Base-by-base conservation (phyloP, 352 stramenopile genomes). In the Phytophthora pini region DNA sequence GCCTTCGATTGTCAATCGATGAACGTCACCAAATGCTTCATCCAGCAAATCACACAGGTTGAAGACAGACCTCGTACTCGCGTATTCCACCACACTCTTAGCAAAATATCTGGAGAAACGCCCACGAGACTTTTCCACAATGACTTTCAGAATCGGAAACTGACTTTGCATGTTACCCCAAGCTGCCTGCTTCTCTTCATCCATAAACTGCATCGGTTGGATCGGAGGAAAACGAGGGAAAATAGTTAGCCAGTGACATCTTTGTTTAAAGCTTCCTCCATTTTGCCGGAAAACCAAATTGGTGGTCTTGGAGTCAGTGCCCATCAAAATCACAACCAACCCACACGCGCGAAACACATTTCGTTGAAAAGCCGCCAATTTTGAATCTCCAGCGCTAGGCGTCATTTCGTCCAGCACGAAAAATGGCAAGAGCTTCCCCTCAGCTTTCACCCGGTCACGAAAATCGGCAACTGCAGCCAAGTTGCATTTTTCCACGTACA, bases 251-350 rank as follows among this genome's bases (percentile, higher is more conserved):
- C n/a, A n/a, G n/a, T n/a, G n/a, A n/a, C n/a, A n/a, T n/a, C n/a
- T n/a, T n/a, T n/a, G n/a, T n/a, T n/a, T n/a, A n/a, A n/a, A n/a
- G n/a, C n/a, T n/a, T n/a, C n/a, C n/a, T n/a, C n/a, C n/a, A n/a
- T n/a, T n/a, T n/a, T n/a, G n/a, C n/a, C n/a, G n/a, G n/a, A n/a
- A n/a, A n/a, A n/a, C n/a, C n/a, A 17, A 17, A 17, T 17, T 17
- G 17, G 17, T 17, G 17, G 0, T 17, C 17, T 17, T 17, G 17
- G 17, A 17, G 6, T 68, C 51, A 2, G 52, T 58, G 0, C 38
- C 61, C 61, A 63, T 68, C 11, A 63, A 13, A n/a, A 68, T 26
- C 36, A 62, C 45, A 9, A 58, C 52, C 51, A 68, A 10, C 5
- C 38, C 36, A 38, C 60, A 68, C 0, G 12, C 50, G 9, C 60